Conservation (phyloP, 352 stramenopile species). For the Globisporangium takayamanum region DNA sequence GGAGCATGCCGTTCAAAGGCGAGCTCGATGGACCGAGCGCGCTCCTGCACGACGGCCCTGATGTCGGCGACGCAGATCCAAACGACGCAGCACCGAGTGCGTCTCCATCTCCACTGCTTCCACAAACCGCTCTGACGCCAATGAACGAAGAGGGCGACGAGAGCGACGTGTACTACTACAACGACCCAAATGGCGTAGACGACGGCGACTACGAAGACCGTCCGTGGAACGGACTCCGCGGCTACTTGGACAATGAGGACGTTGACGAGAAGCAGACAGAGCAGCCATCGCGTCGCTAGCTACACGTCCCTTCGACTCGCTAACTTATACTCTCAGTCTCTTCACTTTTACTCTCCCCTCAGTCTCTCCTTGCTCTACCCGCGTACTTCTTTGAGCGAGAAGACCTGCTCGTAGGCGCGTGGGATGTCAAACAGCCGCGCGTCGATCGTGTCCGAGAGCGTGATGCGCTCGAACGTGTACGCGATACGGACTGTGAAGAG, state of each 20-base stretch:
- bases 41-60: neutral
- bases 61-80: neutral
- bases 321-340: neutral
- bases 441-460: constrained; percentile 42
- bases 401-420: constrained; percentile 44
- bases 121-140: no score
- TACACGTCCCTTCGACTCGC: no score
- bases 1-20: neutral
- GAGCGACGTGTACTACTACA: constrained; percentile 6
- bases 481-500: constrained; percentile 76
- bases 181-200: neutral
- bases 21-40: neutral
- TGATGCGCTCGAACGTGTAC: constrained; percentile 77
- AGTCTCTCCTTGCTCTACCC: constrained; percentile 12
- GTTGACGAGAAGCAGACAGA: neutral
- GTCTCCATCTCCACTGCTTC: no score
- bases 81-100: neutral
- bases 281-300: no score
- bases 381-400: constrained; percentile 47
- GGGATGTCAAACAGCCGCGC: constrained; percentile 51
- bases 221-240: neutral
- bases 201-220: neutral
- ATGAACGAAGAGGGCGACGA: constrained; percentile 4
- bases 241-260: constrained; percentile 3
- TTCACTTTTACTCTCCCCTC: neutral